Evolutionary conservation across 768 basidiomycete genomes (phyloP), one percentile per base, ranked within the genome.

Genomic region (Melanogaster broomeanus): DNA sequence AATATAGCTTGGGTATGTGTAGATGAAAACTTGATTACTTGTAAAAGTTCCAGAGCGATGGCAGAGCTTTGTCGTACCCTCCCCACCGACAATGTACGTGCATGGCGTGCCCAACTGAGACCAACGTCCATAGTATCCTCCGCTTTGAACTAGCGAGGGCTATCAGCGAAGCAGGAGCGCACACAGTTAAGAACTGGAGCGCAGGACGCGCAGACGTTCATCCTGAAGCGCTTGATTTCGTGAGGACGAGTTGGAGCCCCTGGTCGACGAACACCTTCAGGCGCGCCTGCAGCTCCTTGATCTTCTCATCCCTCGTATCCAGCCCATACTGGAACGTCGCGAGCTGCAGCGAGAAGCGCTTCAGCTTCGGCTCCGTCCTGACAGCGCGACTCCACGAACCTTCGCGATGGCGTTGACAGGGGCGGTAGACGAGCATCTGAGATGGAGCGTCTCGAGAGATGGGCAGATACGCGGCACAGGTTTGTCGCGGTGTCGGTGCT

Each of bases 261-360:
- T 13, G 41, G 18, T 70, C 57, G 52, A 70, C 63, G 10, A 48
- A 56, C 25, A 27, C 30, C 24, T 5, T 37, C 42, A 68, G 30
- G 25, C 39, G 53, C 21, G 48, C 41, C 24, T 42, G 44, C 18
- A 63, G 33, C 27, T 63, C 45, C 18, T 28, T 39, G 22, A 68
- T 70, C 48, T 53, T 70, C 31, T 55, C 56, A 39, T 68, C 68
- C 48, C 68, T 42, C 34, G 39, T 60, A 34, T 68, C 66, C 42
- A 56, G 18, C 30, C 68, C 66, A 40, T 70, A 66, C 51, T 66
- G 61, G 27, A 66, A 68, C 30, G 56, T 48, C 12, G 57, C 64
- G 22, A 70, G 34, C 42, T 70, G 66, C 35, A 68, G 18, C 33
- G 51, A 47, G 37, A 68, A 64, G 35, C 21, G 45, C 42, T 41